These are phyloP conservation scores for Mucor irregularis DNA, from an alignment of 371 early-diverging fungal species.

Conservation along the genomic window DNA sequence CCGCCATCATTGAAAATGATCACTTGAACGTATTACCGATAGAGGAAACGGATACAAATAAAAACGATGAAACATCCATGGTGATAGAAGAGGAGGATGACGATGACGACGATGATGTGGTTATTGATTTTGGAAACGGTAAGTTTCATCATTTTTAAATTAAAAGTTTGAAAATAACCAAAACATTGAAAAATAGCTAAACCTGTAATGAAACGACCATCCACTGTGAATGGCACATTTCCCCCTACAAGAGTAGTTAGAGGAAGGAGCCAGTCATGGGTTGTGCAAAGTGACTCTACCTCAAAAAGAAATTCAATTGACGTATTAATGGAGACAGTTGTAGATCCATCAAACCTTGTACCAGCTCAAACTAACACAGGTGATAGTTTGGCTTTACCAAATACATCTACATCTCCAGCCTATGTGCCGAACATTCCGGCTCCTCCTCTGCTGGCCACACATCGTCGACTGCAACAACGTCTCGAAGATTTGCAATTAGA, in stretches of 20 bases:
- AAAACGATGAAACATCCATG: too few species aligned
- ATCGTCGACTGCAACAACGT: slow-evolving; percentile 30
- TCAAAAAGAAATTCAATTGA: slow-evolving; percentile 4
- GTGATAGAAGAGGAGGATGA: slow-evolving; percentile 26
- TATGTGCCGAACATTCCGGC: slow-evolving; percentile 48
- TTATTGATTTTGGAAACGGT: slow-evolving; percentile 19
- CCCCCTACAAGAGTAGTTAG: background rate
- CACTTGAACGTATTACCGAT: background rate
- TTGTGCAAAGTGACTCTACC: background rate
- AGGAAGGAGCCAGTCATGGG: slow-evolving; percentile 13
- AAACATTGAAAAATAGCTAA: background rate
- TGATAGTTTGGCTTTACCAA: slow-evolving; percentile 28
- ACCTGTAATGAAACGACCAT: background rate
- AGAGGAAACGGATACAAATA: slow-evolving; percentile 24
- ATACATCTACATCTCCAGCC: slow-evolving; percentile 7
- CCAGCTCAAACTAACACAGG: slow-evolving; percentile 32
- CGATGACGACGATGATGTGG: slow-evolving; percentile 48
- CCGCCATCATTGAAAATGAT: slow-evolving; percentile 8
- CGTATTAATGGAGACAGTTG: slow-evolving; percentile 23
- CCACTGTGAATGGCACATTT: background rate
- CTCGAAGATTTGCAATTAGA: slow-evolving; percentile 15
- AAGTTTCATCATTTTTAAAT: too few species aligned
- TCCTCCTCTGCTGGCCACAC: slow-evolving; percentile 43
- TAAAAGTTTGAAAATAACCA: too few species aligned
- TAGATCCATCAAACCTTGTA: slow-evolving; percentile 28